Evolutionary conservation across 768 basidiomycete genomes (phyloP).

Genomic region (Leccinum longicurvipes): DNA sequence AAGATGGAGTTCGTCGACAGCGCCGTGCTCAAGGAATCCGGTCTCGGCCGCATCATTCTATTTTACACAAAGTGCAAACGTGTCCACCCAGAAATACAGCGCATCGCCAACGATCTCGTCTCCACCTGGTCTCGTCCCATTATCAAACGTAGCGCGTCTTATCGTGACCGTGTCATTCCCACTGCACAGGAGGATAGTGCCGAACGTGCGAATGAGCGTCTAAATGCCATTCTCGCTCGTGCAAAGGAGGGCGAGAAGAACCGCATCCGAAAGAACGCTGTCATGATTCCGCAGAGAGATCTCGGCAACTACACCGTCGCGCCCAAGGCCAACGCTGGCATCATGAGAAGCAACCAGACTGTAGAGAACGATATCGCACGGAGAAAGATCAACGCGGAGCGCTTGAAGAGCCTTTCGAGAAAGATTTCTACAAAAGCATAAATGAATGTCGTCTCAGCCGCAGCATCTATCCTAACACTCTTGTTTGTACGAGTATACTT

Average conservation of each 20-base stretch:
- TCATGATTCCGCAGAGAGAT: constrained; percentile 76
- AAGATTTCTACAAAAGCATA: constrained; percentile 37
- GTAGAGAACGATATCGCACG: constrained; percentile 75
- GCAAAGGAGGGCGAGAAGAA: constrained; percentile 67
- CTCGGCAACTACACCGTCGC: constrained; percentile 79
- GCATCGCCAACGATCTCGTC: constrained; percentile 81
- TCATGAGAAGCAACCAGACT: constrained; percentile 48
- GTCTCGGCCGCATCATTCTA: constrained; percentile 82
- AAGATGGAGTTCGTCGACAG: constrained; percentile 95
- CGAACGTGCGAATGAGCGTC: constrained; percentile 46
- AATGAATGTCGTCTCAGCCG: background rate
- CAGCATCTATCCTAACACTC: background rate
- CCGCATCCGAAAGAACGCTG: constrained; percentile 72
- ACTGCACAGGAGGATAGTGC: constrained; percentile 42
- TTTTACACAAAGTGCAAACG: constrained; percentile 97
- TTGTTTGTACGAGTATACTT: constrained; percentile 5
- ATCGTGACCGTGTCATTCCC: constrained; percentile 70
- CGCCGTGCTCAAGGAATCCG: constrained; percentile 84
- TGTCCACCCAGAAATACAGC: constrained; percentile 76
- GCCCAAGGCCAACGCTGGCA: constrained; percentile 55
- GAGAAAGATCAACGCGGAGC: constrained; percentile 70
- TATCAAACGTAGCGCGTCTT: constrained; percentile 83
- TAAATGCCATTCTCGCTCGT: constrained; percentile 67
- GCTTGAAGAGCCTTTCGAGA: constrained; percentile 60
- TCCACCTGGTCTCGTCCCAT: constrained; percentile 87